phyloP scores from a whole-genome alignment of 495 filamentous ascomycete genomes.

The Bacidia rubella region DNA sequence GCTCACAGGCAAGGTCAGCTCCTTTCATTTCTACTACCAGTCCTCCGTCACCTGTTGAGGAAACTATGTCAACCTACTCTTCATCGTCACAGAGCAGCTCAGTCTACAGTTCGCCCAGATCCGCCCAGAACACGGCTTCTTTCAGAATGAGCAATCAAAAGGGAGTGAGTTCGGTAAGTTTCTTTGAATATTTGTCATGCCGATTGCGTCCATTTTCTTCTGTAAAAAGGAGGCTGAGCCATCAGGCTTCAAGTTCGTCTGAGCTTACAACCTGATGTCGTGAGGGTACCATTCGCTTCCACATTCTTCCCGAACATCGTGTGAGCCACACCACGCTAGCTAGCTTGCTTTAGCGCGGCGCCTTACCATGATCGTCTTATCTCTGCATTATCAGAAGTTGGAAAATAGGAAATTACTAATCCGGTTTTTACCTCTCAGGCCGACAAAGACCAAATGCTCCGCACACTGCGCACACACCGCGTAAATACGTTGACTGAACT shows the following conservation, averaged over 20 bases:
- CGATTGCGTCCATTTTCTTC: background rate
- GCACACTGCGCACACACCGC: constrained; percentile 44
- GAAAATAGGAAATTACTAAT: constrained; percentile 9
- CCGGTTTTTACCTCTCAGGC: constrained; percentile 20
- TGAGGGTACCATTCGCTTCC: constrained; percentile 2
- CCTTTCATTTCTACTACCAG: constrained; percentile 5
- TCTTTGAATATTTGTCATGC: constrained; percentile 4
- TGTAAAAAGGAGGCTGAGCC: background rate
- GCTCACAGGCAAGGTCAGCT: constrained; percentile 1
- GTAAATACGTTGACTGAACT: constrained; percentile 65
- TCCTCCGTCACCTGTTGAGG: background rate
- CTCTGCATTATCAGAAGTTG: background rate
- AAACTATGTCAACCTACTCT: constrained; percentile 14
- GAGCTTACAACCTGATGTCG: background rate
- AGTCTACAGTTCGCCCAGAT: constrained; percentile 10
- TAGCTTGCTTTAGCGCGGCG: background rate
- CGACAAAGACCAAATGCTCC: constrained; percentile 36
- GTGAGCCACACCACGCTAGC: background rate
- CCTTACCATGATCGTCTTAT: background rate
- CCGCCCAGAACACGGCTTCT: constrained; percentile 6
- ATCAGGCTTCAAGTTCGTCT: background rate
- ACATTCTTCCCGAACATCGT: background rate
- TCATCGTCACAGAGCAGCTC: constrained; percentile 12
- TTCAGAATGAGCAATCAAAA: constrained; percentile 15
- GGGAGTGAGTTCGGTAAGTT: constrained; percentile 17